Base-by-base conservation (phyloP, 192 early-diverging fungal genomes). In the Backusella westeae region DNA sequence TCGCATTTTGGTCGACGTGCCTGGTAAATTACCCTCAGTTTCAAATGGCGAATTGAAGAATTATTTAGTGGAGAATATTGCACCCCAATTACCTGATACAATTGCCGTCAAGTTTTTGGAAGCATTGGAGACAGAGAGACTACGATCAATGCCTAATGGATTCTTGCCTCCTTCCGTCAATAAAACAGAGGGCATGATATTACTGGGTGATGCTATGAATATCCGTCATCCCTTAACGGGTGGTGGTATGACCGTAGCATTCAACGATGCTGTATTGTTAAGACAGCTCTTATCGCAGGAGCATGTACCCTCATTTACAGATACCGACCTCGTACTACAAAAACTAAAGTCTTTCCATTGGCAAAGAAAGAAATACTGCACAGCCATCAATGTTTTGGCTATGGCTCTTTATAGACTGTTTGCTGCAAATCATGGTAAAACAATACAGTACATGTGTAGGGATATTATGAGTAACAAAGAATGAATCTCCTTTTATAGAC, bases 151-250 rank as follows among this genome's bases (percentile, higher is more conserved):
- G 90, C 95, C 94, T 44, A 96, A 94, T 87, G 90, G 88, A 34
- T 96, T 90, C 79, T 87, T 99, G n/a, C 95, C 96, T 14, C 93
- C 97, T 3, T 89, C 92, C 0, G 80, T 81, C n/a, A 95, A 96
- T 79, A 76, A 78, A n/a, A 74, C 83, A 8, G 78, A 85, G 36
- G 98, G 98, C 6, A 82, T 96, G 7, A 86, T 98, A 52, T 79
- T 97, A 15, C 80, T 98, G 23, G 98, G 98, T 63, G 98, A 99
- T 86, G 95, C 98, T 2, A 91, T 95, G 83, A 99, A 99, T 78
- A 96, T 98, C 87, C 89, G 97, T 38, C 96, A 98, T 74, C 96
- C 96, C 19, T 85, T 99, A 69, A 98, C 96, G 0, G 97, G 97
- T 56, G 96, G 90, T 71, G 98, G 98, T 29, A 99, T 99, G 98